A percentile compares a stretch with the other conserved stretches of the same genome.
Evolutionary conservation across 208 protist genomes (phyloP).

Genomic region (Trypanosoma rangeli): DNA sequence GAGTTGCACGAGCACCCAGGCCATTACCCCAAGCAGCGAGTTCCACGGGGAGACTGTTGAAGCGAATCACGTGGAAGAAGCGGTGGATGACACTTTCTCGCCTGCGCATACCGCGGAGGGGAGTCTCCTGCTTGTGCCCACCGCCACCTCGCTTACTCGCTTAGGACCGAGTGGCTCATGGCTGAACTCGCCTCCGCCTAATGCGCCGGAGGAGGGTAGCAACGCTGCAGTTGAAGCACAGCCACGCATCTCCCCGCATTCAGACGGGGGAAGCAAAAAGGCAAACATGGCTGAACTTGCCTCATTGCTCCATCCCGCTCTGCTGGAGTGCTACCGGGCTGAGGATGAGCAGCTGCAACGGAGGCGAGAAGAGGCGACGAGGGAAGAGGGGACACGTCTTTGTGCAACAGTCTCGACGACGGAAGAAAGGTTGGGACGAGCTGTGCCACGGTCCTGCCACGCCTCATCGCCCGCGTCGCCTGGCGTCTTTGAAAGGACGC

Average conservation of each 20-base stretch:
- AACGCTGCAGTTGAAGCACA: background rate
- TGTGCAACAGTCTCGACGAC: background rate
- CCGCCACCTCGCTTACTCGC: conserved; percentile 21
- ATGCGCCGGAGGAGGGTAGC: background rate
- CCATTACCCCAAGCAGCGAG: conserved; percentile 13
- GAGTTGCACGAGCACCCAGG: conserved; percentile 8
- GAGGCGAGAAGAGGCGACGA: background rate
- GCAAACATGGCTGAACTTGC: conserved; percentile 1
- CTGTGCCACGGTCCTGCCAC: background rate
- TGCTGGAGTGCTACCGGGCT: conserved; percentile 25
- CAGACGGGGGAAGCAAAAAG: background rate
- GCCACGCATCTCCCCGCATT: background rate
- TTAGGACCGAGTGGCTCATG: conserved; percentile 15
- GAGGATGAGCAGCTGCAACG: conserved; percentile 28
- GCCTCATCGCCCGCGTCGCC: background rate
- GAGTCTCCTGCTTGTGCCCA: conserved; percentile 13
- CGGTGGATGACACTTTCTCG: background rate
- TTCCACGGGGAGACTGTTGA: background rate
- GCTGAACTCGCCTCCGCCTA: background rate
- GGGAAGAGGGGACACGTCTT: background rate
- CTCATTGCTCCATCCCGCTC: conserved; percentile 18
- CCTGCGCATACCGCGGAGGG: background rate
- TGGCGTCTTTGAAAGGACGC: conserved; percentile 10
- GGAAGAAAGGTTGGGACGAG: background rate
- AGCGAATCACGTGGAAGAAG: background rate